These are phyloP conservation scores for Cladosporium sp. DNA, from an alignment of 2,329 filamentous ascomycete species.

Conservation along the genomic window DNA sequence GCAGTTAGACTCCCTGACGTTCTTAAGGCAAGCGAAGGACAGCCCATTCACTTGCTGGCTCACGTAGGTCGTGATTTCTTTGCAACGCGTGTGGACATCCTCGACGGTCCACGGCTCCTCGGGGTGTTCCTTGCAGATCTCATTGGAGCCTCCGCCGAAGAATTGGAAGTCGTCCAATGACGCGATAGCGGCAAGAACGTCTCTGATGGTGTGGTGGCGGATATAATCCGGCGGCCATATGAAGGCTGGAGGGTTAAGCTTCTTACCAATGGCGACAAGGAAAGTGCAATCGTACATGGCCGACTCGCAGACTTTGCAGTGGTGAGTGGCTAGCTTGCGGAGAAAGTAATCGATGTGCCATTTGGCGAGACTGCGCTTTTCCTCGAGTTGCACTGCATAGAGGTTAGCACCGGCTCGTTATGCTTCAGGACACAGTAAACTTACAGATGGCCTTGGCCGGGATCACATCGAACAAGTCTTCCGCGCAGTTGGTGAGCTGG, in stretches of 20 bases:
- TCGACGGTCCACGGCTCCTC: not conserved
- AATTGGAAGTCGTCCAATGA: not conserved
- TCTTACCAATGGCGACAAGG: not conserved
- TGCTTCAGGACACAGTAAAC: not conserved
- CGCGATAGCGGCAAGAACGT: not conserved
- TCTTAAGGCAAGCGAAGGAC: not conserved
- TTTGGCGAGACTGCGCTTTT: not conserved
- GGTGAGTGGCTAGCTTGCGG: not conserved
- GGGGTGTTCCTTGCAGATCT: not conserved
- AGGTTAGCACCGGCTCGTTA: not conserved
- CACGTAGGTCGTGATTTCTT: not conserved
- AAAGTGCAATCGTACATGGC: not conserved
- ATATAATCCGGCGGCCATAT: not conserved
- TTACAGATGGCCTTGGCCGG: not conserved
- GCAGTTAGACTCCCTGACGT: not conserved
- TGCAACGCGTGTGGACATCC: not conserved
- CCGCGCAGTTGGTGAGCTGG: not conserved
- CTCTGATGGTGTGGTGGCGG: not conserved
- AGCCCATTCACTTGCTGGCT: not conserved
- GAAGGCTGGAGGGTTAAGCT: not conserved
- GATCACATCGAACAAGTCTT: not conserved
- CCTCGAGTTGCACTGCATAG: not conserved
- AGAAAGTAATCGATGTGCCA: not conserved
- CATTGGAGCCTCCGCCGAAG: not conserved
- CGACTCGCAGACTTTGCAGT: not conserved